Evolutionary conservation across 306 rosid species (phyloP), one percentile per base, ranked within the genome.

Genomic region (Rosa lucieae): DNA sequence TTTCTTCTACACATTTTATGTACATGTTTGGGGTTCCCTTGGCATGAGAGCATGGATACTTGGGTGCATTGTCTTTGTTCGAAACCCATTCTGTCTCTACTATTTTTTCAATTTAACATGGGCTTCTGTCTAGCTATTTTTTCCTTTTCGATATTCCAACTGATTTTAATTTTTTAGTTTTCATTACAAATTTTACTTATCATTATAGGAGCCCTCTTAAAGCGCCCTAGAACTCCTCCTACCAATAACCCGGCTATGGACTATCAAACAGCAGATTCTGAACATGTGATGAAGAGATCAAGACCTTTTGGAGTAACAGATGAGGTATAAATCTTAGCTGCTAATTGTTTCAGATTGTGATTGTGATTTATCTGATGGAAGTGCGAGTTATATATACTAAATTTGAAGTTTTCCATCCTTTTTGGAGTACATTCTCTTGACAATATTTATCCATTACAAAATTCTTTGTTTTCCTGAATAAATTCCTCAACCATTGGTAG

Each of bases 191-290:
- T 84, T 68, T 21, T 82, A 61, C 77, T 79, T 85, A 53, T 81
- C 49, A 83, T 85, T 78, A 65, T 80, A 80, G 81, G 93, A 87
- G 97, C 98, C 73, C 82, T 90, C 66, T 82, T 92, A 86, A 96
- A 96, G 96, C 97, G 96, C 74, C 98, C 99, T 78, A 91, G 99
- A 88, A 93, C 99, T 84, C 99, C 98, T 85, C 97, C 98, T 71
- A 86, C 91, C 77, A 89, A 90, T 78, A 96, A 90, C 86, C 92
- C 97, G 43, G 86, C 92, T 73, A 88, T 96, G 91, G 99, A 96
- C 86, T 93, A 93, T 89, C 99, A 93, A 90, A 90, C 97, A 73
- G 97, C 99, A 53, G 99, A 96, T 88, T 93, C 97, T 84, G 99
- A 96, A 75, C 93, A 88, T 80, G 96, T 90, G 75, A 59, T 96